These are phyloP conservation scores for Pseudozyma flocculosa DNA, from an alignment of 1,284 basidiomycete genomes.

Conservation along the genomic window DNA sequence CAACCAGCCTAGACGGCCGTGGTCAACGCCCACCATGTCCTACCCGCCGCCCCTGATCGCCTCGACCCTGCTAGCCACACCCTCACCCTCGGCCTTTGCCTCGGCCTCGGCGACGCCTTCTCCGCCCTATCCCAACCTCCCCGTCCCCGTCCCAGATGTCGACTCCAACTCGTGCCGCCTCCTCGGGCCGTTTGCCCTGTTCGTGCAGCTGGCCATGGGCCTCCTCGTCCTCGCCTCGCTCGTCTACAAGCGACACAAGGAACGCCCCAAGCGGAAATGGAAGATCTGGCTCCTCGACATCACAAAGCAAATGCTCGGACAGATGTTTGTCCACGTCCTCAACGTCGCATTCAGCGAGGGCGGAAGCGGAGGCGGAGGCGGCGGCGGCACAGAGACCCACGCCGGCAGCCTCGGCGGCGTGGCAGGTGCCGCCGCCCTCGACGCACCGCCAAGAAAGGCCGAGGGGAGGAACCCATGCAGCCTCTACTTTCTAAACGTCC, in stretches of 20 bases:
- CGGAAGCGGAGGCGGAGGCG: slow-evolving; percentile 10
- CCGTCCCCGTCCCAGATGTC: slow-evolving; percentile 19
- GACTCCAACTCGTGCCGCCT: slow-evolving; percentile 45
- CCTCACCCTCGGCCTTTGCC: background rate
- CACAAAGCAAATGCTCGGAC: slow-evolving; percentile 79
- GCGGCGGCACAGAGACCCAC: too few species aligned
- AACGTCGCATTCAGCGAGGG: slow-evolving; percentile 68
- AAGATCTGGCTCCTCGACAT: slow-evolving; percentile 70
- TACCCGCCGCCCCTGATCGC: too few species aligned
- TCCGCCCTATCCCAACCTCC: background rate
- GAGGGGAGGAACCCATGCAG: slow-evolving; percentile 44
- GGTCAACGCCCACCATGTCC: too few species aligned
- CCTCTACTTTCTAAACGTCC: slow-evolving; percentile 85
- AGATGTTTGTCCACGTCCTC: slow-evolving; percentile 81
- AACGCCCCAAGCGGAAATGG: slow-evolving; percentile 83
- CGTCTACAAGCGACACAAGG: slow-evolving; percentile 83
- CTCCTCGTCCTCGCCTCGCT: slow-evolving; percentile 79
- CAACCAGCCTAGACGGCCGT: too few species aligned
- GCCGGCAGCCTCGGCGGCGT: too few species aligned
- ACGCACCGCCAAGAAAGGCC: too few species aligned
- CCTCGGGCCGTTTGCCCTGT: slow-evolving; percentile 45
- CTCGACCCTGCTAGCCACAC: too few species aligned
- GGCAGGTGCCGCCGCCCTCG: too few species aligned
- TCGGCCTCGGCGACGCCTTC: background rate
- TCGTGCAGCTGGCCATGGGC: slow-evolving; percentile 80